Conservation (phyloP, 2,329 filamentous ascomycete species). For the Colletotrichum navitas region DNA sequence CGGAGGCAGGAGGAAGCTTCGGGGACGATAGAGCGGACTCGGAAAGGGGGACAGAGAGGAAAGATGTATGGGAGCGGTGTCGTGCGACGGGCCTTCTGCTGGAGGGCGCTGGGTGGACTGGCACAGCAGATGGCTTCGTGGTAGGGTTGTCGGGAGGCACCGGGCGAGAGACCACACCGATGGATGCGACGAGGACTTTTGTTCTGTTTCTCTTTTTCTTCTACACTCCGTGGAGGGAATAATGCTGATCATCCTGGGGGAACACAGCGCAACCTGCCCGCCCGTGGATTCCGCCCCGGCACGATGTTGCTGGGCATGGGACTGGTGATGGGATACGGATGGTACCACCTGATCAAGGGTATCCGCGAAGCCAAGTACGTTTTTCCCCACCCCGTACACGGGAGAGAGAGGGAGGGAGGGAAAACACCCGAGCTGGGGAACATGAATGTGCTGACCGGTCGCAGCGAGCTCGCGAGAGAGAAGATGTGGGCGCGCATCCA, state of each 20-base stretch:
- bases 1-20: neutral
- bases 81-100: neutral
- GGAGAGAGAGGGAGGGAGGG: neutral
- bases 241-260: slow-evolving; percentile 42
- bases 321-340: slow-evolving; percentile 87
- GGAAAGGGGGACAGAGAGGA: neutral
- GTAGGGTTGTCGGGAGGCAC: neutral
- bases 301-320: slow-evolving; percentile 83
- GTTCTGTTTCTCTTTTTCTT: neutral
- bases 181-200: neutral
- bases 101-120: neutral
- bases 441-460: neutral
- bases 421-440: too few species aligned
- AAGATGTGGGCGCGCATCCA: slow-evolving; percentile 99
- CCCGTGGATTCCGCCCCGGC: slow-evolving; percentile 87
- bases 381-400: accelerated
- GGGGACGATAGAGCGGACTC: too few species aligned
- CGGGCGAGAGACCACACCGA: neutral
- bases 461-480: slow-evolving; percentile 91
- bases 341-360: slow-evolving; percentile 86
- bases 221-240: neutral
- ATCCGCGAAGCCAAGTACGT: slow-evolving; percentile 91
- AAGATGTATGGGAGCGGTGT: neutral
- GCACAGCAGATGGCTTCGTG: neutral
- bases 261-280: slow-evolving; percentile 88